phyloP scores from a whole-genome alignment of 441 rosid genomes.

The Pelargonium citronellum region DNA sequence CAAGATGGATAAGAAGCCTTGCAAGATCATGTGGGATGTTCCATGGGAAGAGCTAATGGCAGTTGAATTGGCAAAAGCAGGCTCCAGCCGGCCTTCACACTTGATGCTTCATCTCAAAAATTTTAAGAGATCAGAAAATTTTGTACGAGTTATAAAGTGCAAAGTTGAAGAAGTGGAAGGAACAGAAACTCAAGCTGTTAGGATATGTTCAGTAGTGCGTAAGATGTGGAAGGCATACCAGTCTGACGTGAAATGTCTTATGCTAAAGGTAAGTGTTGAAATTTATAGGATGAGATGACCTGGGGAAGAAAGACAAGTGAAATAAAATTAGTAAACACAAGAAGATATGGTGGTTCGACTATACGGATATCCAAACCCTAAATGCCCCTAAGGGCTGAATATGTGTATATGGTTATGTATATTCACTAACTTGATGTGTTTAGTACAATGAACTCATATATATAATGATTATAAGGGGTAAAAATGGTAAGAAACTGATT shows the following conservation, averaged over 20 bases:
- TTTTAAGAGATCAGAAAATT: slow-evolving; percentile 78
- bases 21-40: slow-evolving; percentile 96
- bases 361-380: too few species aligned
- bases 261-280: slow-evolving; percentile 53
- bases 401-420: too few species aligned
- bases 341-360: too few species aligned
- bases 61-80: slow-evolving; percentile 90
- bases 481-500: too few species aligned
- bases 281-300: too few species aligned
- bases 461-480: too few species aligned
- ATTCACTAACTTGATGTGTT: too few species aligned
- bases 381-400: too few species aligned
- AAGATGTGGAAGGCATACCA: slow-evolving; percentile 84
- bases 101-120: slow-evolving; percentile 83
- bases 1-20: slow-evolving; percentile 84
- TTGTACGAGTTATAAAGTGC: slow-evolving; percentile 87
- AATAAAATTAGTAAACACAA: too few species aligned
- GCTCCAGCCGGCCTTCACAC: slow-evolving; percentile 70
- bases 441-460: too few species aligned
- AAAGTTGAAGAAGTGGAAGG: slow-evolving; percentile 49
- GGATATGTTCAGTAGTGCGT: slow-evolving; percentile 68
- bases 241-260: slow-evolving; percentile 48
- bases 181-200: slow-evolving; percentile 70
- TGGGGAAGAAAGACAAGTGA: too few species aligned
- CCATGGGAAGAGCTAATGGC: slow-evolving; percentile 95